Evolutionary conservation across 2,329 filamentous ascomycete genomes (phyloP), one percentile per base, ranked within the genome.

Genomic region (Pleurostoma richardsiae): DNA sequence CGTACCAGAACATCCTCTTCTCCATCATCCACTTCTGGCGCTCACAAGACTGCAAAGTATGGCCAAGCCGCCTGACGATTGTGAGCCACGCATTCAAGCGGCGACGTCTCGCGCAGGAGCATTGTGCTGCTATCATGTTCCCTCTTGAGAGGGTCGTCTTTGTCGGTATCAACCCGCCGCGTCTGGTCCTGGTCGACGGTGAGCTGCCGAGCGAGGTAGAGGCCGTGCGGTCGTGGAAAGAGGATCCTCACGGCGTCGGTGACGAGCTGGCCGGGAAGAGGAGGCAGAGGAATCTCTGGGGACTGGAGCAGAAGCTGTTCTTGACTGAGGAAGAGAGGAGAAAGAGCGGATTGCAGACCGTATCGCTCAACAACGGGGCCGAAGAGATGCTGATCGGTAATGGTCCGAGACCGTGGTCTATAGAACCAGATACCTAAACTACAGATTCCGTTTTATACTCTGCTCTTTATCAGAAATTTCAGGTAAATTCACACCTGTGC

Each of bases 1-100:
- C 86, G 2, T 92, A 89, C 59, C 85, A 90, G 60, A 96, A 96
- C 60, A 68, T 96, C 4, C 67, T 95, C 11, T 90, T 91, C 61
- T 86, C 85, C 10, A 70, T 95, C 3, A 56, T 72, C 11, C 60
- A 67, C 33, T 82, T 80, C 57, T 72, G 85, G 52, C 70, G 73
- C 3, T 80, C 77, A 49, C 67, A 68, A 51, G 51, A 59, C 5
- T 31, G 31, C 7, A 8, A 8, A 36, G 33, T n/a, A 8, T 89
- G 83, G 74, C 85, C 86, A 0, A 43, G 45, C 2, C 67, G 63
- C 4, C 58, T 90, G 11, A 86, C 80, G 19, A 70, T 90, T 26
- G 70, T 90, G 39, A 85, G 82, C 54, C 85, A 89, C 58, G 79
- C 67, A 5, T 90, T 90, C 65, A 90, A 90, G 63, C 69, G 72